Conservation (phyloP, 495 filamentous ascomycete genomes). For the Trichoderma asperelloides region DNA sequence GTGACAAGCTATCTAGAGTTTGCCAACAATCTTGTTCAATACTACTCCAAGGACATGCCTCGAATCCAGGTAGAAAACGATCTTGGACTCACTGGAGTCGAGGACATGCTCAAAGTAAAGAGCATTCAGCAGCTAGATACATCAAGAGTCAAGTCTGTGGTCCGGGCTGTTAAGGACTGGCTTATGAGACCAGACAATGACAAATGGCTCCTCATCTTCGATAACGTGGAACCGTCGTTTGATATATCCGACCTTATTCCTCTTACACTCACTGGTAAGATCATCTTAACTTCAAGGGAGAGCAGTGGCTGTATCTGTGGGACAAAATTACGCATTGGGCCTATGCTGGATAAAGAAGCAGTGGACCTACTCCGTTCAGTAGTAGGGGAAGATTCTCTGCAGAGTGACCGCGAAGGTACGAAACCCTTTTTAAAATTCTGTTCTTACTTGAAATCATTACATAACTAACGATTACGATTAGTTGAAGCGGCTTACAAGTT, state of each 20-base stretch:
- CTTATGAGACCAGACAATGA: constrained; percentile 8
- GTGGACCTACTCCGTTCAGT: constrained; percentile 1
- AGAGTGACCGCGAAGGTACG: not conserved
- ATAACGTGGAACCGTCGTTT: constrained; percentile 9
- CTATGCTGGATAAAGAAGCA: not conserved
- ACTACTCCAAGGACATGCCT: constrained; percentile 1
- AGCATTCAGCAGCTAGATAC: constrained; percentile 6
- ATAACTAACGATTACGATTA: not conserved
- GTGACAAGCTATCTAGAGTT: constrained; percentile 10
- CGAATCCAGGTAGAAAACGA: not conserved
- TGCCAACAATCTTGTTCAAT: constrained; percentile 1
- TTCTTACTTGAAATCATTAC: not conserved
- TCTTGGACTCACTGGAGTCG: constrained; percentile 9
- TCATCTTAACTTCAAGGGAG: constrained; percentile 8
- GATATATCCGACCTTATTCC: constrained; percentile 9
- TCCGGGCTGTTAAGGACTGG: constrained; percentile 13
- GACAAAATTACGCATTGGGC: not conserved
- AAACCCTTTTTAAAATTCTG: not conserved
- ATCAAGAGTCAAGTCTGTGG: constrained; percentile 1
- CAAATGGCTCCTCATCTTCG: constrained; percentile 10
- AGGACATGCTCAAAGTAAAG: constrained; percentile 7
- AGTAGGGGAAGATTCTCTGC: not conserved
- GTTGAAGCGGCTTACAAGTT: not conserved
- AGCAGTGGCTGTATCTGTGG: not conserved
- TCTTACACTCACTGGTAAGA: constrained; percentile 4